Percentiles rank a stretch among this genome's conserved stretches.
Conservation (phyloP, 441 rosid genomes). For the Sinapis alba region DNA sequence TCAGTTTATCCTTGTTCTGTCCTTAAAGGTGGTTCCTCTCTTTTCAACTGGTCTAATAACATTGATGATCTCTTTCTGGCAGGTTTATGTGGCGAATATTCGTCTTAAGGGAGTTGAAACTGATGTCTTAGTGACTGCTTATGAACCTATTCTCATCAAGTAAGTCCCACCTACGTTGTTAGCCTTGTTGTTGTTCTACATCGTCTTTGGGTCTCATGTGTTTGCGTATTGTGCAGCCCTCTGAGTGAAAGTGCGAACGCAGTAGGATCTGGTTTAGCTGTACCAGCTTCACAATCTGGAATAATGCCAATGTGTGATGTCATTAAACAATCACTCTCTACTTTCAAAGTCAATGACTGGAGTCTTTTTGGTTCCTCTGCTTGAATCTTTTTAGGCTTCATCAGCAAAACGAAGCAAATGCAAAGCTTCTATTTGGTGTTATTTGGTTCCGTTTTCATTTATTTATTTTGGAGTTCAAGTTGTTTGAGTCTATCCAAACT, state of each 20-base stretch:
- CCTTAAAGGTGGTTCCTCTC: background rate
- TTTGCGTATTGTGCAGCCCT: conserved; percentile 54
- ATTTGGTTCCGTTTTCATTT: background rate
- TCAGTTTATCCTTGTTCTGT: background rate
- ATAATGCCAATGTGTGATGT: conserved; percentile 65
- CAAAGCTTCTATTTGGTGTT: background rate
- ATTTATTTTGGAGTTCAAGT: background rate
- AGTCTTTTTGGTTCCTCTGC: conserved; percentile 55
- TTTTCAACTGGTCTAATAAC: conserved; percentile 1
- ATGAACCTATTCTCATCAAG: conserved; percentile 78
- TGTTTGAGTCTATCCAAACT: background rate
- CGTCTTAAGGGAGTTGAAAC: conserved; percentile 76
- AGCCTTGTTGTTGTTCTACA: background rate
- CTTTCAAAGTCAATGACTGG: conserved; percentile 79
- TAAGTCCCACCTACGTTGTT: conserved; percentile 38
- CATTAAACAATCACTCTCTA: conserved; percentile 65
- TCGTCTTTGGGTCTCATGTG: background rate
- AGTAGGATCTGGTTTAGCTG: conserved; percentile 74
- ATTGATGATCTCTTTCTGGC: conserved; percentile 19
- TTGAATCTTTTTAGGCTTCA: conserved; percentile 5
- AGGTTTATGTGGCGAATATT: conserved; percentile 78
- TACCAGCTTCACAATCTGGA: conserved; percentile 68
- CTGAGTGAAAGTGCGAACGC: conserved; percentile 71
- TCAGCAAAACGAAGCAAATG: background rate
- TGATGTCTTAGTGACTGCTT: conserved; percentile 69